Conservation (phyloP, 148 eudicot species). For the Simmondsia chinensis region DNA sequence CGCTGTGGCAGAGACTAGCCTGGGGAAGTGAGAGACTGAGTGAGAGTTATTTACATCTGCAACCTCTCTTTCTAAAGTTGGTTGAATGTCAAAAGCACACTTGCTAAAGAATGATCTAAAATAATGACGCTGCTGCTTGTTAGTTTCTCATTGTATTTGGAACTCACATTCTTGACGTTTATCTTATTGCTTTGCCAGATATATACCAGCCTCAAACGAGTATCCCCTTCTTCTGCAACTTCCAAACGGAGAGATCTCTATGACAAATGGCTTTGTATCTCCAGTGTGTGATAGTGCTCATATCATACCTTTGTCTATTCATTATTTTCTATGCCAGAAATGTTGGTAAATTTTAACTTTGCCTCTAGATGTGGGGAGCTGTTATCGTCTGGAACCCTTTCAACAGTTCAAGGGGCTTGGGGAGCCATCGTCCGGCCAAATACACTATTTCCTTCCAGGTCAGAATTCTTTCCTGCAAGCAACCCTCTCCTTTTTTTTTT, state of each 20-base stretch:
- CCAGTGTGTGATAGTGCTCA: slow-evolving; percentile 46
- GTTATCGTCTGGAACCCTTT: slow-evolving; percentile 89
- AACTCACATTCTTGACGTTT: background rate
- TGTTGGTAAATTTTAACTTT: slow-evolving; percentile 6
- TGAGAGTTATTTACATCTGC: too few relatives aligned
- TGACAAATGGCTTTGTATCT: slow-evolving; percentile 87
- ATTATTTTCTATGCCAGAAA: slow-evolving; percentile 10
- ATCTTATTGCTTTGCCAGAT: slow-evolving; percentile 34
- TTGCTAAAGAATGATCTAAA: too few relatives aligned
- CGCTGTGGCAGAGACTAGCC: too few relatives aligned
- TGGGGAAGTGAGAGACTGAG: too few relatives aligned
- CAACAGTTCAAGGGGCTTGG: slow-evolving; percentile 42
- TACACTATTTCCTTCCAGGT: slow-evolving; percentile 60
- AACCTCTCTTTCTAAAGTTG: too few relatives aligned
- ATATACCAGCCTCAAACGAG: slow-evolving; percentile 79
- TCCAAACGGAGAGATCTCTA: slow-evolving; percentile 71
- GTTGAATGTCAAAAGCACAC: too few relatives aligned
- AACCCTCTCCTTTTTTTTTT: too few relatives aligned
- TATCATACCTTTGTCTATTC: background rate
- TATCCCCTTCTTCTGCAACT: slow-evolving; percentile 87
- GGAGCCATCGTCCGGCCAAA: slow-evolving; percentile 21
- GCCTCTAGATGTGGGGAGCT: slow-evolving; percentile 93
- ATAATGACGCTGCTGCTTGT: background rate
- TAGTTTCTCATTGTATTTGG: slow-evolving; percentile 7
- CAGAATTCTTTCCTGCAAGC: too few relatives aligned